Base-by-base conservation (phyloP, 129 eudicot species). In the Flaveria brownii region DNA sequence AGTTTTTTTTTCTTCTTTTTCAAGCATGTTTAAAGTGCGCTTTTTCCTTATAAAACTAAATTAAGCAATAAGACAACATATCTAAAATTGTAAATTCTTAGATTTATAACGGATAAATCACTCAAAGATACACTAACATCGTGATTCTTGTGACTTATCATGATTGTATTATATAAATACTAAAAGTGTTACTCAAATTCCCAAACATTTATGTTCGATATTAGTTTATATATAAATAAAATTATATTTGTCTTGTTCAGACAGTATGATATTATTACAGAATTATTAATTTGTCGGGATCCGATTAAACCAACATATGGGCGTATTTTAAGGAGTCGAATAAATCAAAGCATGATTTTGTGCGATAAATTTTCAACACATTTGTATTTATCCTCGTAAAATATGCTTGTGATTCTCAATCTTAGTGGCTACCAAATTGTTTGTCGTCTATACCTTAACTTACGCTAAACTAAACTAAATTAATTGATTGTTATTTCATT, bases 401-500 rank as follows among this genome's bases (percentile, higher is more conserved):
- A 55, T 73, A 74, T 56, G 9, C 51, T 66, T 52, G 68, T 30
- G 70, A 70, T 78, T 62, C 82, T 80, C 74, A 55, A 80, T 80
- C 79, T 66, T 74, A 64, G 79, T 73, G 74, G 50, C 74, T 73
- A 80, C 70, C 75, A 56, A 73, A 55, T 66, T 74, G 74, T 80
- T 80, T 80, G 84, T 80, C 84, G 80, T 74, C 45, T 74, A 12
- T 72, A 71, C 77, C 82, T 78, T 78, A 70, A 70, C 73, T 33
- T 78, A 72, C 45, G 72, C 84, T 74, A 66, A 80, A n/a, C 9
- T 9, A 42, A 73, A 72, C 73, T 25, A 64, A 17, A 12, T 26
- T 56, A 9, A 54, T 70, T 13, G 2, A 71, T 71, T 18, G 12
- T 13, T 54, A 69, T 41, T 54, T 22, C 15, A 36, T 14, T 51